Base-by-base conservation (phyloP, 1,284 basidiomycete species). In the Caloboletus firmus region DNA sequence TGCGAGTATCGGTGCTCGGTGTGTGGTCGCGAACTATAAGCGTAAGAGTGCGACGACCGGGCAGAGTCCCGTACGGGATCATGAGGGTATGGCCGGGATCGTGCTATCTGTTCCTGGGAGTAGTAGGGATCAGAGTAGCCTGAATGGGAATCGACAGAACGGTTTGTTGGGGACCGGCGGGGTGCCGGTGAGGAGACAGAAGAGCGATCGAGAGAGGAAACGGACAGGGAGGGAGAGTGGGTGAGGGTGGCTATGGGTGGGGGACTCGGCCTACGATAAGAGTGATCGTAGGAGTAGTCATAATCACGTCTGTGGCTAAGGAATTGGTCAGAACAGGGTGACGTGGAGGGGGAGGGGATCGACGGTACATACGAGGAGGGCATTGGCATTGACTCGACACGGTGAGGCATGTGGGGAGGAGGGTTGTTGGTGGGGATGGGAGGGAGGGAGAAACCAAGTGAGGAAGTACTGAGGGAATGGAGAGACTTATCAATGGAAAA, bases 151-250 rank as follows among this genome's bases (percentile, higher is more conserved):
- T 72, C 68, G 30, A 59, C 40, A 3, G 65, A 55, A 41, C 58
- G 64, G 55, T 62, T 61, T 45, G 62, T 55, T 41, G 63, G 61
- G n/a, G 75, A 74, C 53, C 75, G 69, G 51, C 69, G 74, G 36
- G 70, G 68, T 50, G 79, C 79, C 15, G 84, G 82, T 1, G 84
- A 83, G 41, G 79, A 78, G 45, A 81, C 79, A 36, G 81, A 79
- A 43, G 82, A 81, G 56, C 79, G 77, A 71, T 83, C 81, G 45
- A 80, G 73, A 4, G 83, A 81, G 44, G 79, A 78, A 32, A 79
- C 76, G 12, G 83, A 85, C 43, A 82, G 72, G 8, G 83, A 81
- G 40, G 85, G 84, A 0, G 85, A 85, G 62, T 85, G 81, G 46
- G 82, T 72, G 51, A 83, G 69, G 50, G 77, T 79, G 35, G 77